Evolutionary conservation across 208 protist species (phyloP).

Genomic region (Leishmania martiniquensis): DNA sequence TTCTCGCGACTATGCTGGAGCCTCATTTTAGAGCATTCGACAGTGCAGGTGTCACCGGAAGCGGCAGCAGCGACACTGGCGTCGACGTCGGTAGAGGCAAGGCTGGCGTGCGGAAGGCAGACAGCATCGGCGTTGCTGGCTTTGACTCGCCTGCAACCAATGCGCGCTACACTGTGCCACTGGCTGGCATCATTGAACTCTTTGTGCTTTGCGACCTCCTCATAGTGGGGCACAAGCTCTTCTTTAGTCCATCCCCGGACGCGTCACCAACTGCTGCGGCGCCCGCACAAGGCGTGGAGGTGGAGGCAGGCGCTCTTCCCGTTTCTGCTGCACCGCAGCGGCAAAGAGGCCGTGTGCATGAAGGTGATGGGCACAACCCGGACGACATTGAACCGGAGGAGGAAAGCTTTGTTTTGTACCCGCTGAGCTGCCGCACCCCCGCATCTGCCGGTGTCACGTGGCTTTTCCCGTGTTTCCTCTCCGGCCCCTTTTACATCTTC

Average conservation of each 20-base stretch:
- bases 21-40: constrained; percentile 11
- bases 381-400: constrained; percentile 4
- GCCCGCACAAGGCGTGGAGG: not conserved
- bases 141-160: not conserved
- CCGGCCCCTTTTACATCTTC: constrained; percentile 84
- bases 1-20: constrained; percentile 28
- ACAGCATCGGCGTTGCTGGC: not conserved
- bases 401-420: constrained; percentile 73
- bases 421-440: constrained; percentile 46
- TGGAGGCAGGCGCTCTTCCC: not conserved
- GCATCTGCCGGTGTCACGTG: constrained; percentile 58
- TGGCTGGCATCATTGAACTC: constrained; percentile 29
- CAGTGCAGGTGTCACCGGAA: not conserved
- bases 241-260: constrained; percentile 10
- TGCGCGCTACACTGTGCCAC: constrained; percentile 17
- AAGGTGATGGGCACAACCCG: not conserved
- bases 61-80: not conserved
- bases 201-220: constrained; percentile 30
- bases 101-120: not conserved
- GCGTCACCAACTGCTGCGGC: not conserved
- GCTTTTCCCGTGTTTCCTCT: constrained; percentile 63
- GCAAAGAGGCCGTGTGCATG: not conserved
- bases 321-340: not conserved
- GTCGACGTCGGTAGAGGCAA: not conserved
- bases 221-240: constrained; percentile 33